Evolutionary conservation across 164 flowering plant species (phyloP).

Genomic region (Kingdonia uniflora): DNA sequence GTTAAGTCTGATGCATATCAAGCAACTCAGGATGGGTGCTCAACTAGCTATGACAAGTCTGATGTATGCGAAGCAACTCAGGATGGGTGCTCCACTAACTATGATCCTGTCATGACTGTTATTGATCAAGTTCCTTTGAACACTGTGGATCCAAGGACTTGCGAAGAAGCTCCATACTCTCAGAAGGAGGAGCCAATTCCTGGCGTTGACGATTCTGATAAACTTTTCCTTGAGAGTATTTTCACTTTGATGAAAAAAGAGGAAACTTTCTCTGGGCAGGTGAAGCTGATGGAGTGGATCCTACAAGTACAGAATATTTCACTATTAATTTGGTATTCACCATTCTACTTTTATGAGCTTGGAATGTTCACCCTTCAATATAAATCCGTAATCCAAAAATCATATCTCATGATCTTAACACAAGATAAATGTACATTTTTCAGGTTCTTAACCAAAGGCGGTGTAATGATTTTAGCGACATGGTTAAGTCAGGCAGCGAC

Average conservation of each 20-base stretch:
- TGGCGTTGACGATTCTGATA: slow-evolving; percentile 52
- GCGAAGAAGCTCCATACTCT: slow-evolving; percentile 44
- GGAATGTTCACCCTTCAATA: not conserved
- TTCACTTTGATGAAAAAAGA: slow-evolving; percentile 71
- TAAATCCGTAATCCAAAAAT: not conserved
- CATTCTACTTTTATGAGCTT: slow-evolving; percentile 1
- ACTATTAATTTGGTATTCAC: slow-evolving; percentile 57
- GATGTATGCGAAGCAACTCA: slow-evolving; percentile 15
- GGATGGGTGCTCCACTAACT: slow-evolving; percentile 22
- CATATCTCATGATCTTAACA: not conserved
- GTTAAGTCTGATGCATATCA: slow-evolving; percentile 19
- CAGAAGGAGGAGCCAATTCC: slow-evolving; percentile 41
- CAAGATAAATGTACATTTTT: slow-evolving; percentile 16
- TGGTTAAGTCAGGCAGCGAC: slow-evolving; percentile 84
- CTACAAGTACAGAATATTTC: slow-evolving; percentile 58
- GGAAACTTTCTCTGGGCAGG: slow-evolving; percentile 83
- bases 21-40: slow-evolving; percentile 23
- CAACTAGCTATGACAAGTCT: slow-evolving; percentile 28
- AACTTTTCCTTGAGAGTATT: slow-evolving; percentile 59
- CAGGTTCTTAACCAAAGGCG: slow-evolving; percentile 87
- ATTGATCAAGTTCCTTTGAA: slow-evolving; percentile 38
- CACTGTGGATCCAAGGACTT: slow-evolving; percentile 28
- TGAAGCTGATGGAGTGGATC: slow-evolving; percentile 88
- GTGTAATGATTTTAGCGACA: slow-evolving; percentile 74
- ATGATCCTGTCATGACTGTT: slow-evolving; percentile 23